Percentiles rank a stretch among this genome's conserved stretches.
Conservation (phyloP, 306 rosid genomes). For the Glycine tomentella region DNA sequence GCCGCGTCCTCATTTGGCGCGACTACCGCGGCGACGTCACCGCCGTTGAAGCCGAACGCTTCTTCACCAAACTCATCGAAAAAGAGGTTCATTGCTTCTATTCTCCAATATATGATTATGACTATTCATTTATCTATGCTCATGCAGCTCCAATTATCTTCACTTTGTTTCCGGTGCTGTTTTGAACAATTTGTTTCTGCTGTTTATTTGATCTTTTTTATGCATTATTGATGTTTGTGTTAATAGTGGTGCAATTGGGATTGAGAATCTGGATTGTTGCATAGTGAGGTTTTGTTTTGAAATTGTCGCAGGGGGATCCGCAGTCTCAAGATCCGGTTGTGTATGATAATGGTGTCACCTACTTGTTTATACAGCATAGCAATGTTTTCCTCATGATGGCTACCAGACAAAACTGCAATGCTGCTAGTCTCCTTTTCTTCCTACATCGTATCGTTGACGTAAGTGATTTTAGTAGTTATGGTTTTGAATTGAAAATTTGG, state of each 20-base stretch:
- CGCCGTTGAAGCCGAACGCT: constrained; percentile 90
- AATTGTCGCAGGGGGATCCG: constrained; percentile 80
- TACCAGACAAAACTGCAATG: constrained; percentile 96
- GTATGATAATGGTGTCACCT: constrained; percentile 83
- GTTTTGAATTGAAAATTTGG: constrained; percentile 3
- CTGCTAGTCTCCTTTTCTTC: constrained; percentile 93
- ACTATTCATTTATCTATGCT: not conserved
- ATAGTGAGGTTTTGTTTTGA: constrained; percentile 24
- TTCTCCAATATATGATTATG: no score
- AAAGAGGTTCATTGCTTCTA: constrained; percentile 66
- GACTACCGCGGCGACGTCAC: constrained; percentile 99
- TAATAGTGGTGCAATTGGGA: constrained; percentile 10
- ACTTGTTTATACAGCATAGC: constrained; percentile 95
- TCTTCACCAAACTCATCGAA: constrained; percentile 98
- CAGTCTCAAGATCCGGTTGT: constrained; percentile 95
- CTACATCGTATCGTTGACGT: constrained; percentile 93
- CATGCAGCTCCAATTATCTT: not conserved
- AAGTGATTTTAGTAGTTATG: constrained; percentile 49
- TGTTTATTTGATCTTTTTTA: not conserved
- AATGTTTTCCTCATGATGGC: constrained; percentile 92
- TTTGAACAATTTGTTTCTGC: not conserved
- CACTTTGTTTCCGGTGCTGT: not conserved
- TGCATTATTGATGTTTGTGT: constrained; percentile 2
- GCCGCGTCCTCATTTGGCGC: constrained; percentile 99
- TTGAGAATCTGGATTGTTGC: constrained; percentile 3